Evolutionary conservation across 257 asterid genomes (phyloP), one percentile per base, ranked within the genome.

Genomic region (Solanum peruvianum): DNA sequence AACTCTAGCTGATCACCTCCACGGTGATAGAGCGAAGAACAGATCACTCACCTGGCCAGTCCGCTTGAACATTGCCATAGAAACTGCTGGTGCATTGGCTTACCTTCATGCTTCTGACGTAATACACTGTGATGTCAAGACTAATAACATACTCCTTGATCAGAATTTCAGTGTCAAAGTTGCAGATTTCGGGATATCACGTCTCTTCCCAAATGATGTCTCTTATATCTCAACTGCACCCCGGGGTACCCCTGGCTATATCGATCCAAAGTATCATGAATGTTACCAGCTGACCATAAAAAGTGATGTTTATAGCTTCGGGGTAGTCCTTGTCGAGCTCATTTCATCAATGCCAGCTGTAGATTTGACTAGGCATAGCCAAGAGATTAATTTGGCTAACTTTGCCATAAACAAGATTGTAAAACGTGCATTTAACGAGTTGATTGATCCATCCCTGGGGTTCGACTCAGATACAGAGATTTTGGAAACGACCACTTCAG

Each of bases 131-230:
- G 86, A 84, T 84, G 86, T 84, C 27, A 84, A 84, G 86, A 84
- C 86, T 9, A 44, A 27, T 12, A 84, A 84, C 86, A 84, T 84
- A 14, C 86, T 84, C 11, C 86, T 84, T 27, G 86, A 84, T 33
- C 35, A 20, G 13, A 84, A 84, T 1, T 84, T 84, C 13, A 9
- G 12, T 41, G 78, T 84, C 29, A 84, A 84, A 62, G 86, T 84
- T 84, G 78, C 86, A 64, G 86, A 84, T 84, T 84, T 84, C 20
- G 86, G 86, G 86, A 66, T 84, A 64, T 84, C 86, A 44, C 70
- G 31, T 27, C 78, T 84, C 14, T 84, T 84, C 62, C 86, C 86
- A 9, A 25, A 60, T 41, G 86, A 84, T 41, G 29, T 64, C 29
- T n/a, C 86, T 84, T 62, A 84, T 62, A 69, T 84, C 29, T 84